A percentile compares a stretch with the other conserved stretches of the same genome.
phyloP scores from a whole-genome alignment of 768 basidiomycete genomes.

The Ramaria sp. region DNA sequence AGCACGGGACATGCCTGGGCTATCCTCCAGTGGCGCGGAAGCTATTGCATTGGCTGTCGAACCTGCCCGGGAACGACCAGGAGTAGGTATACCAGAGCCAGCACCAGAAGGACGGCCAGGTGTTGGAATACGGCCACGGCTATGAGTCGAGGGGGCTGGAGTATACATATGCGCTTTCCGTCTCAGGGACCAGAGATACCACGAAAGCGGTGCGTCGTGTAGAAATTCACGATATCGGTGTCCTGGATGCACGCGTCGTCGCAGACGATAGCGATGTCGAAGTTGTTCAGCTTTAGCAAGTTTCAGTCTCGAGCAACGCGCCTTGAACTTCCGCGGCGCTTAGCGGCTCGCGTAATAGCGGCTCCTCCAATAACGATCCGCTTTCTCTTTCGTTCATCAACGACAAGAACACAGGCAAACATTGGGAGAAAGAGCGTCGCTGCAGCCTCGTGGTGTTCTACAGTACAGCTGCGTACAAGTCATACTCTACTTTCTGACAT shows the following conservation, averaged over 20 bases:
- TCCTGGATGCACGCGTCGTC: constrained; percentile 2
- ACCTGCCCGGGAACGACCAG: constrained; percentile 55
- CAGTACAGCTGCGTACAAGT: neutral
- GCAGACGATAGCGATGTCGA: neutral
- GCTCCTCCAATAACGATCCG: neutral
- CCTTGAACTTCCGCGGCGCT: constrained; percentile 1
- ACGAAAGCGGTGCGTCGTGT: neutral
- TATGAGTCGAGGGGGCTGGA: constrained; percentile 1
- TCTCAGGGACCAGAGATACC: constrained; percentile 5
- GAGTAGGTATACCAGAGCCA: constrained; percentile 47
- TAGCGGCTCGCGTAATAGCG: constrained; percentile 1
- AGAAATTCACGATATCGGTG: constrained; percentile 1
- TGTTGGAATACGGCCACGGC: constrained; percentile 27
- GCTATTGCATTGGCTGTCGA: constrained; percentile 23
- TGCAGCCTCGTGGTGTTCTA: constrained; percentile 1
- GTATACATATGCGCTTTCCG: constrained; percentile 8
- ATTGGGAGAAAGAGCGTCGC: neutral
- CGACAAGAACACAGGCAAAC: neutral
- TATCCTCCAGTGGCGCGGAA: constrained; percentile 25
- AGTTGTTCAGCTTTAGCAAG: constrained; percentile 1
- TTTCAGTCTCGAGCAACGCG: neutral
- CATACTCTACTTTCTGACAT: neutral
- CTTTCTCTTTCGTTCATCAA: neutral
- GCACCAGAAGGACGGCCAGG: constrained; percentile 18
- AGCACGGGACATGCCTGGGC: constrained; percentile 56